Evolutionary conservation across 2,329 filamentous ascomycete species (phyloP).

Genomic region (Paracorniculantispora psalliotae): DNA sequence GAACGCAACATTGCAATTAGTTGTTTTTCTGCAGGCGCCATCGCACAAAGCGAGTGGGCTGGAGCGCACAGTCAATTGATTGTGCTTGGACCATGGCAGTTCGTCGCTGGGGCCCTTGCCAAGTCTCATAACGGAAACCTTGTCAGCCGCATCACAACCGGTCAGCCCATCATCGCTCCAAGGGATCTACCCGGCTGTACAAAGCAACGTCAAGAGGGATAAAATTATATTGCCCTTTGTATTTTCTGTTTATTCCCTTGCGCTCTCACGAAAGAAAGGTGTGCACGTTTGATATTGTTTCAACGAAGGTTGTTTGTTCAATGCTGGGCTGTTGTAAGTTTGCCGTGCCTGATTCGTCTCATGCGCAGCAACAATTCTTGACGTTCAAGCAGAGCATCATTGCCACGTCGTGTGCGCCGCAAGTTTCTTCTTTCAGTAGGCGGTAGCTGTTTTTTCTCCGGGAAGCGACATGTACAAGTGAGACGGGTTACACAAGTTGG

Average conservation of each 20-base stretch:
- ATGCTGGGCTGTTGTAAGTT: not conserved
- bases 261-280: not conserved
- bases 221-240: not conserved
- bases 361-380: not conserved
- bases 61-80: not conserved
- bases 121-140: not conserved
- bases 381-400: not conserved
- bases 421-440: not conserved
- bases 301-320: not conserved
- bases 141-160: not conserved
- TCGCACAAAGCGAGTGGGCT: not conserved
- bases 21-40: not conserved
- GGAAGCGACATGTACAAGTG: not conserved
- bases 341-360: not conserved
- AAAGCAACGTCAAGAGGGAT: not conserved
- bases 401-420: no score
- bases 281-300: not conserved
- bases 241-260: not conserved
- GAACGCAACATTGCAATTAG: not conserved
- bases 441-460: not conserved
- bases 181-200: not conserved
- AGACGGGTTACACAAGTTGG: not conserved
- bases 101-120: not conserved
- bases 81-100: slow-evolving; percentile 4
- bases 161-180: not conserved